Evolutionary conservation across 2,329 filamentous ascomycete genomes (phyloP).

Genomic region (Penicillium concentricum): DNA sequence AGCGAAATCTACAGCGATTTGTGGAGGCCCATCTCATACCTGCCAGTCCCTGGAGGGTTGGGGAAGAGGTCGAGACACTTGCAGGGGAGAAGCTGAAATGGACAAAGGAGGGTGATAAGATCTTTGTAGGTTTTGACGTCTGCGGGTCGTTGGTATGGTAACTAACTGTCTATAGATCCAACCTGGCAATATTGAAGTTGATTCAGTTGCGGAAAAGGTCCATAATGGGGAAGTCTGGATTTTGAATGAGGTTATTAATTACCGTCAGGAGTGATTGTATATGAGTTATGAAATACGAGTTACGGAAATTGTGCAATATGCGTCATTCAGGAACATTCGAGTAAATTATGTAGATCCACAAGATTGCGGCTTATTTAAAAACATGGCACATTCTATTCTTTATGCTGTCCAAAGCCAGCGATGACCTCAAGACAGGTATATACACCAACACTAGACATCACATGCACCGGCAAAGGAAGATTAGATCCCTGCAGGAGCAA

Average conservation of each 20-base stretch:
- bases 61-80: conserved; percentile 65
- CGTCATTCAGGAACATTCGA: background rate
- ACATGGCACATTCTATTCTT: conserved; percentile 8
- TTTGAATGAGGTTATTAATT: conserved; percentile 61
- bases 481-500: conserved; percentile 27
- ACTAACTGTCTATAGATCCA: conserved; percentile 45
- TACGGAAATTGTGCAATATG: conserved; percentile 1
- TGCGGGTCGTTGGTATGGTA: background rate
- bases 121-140: conserved; percentile 54
- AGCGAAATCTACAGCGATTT: conserved; percentile 73
- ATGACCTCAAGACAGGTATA: conserved; percentile 7
- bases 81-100: conserved; percentile 76
- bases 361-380: background rate
- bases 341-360: background rate
- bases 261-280: conserved; percentile 27
- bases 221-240: conserved; percentile 90
- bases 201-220: conserved; percentile 70
- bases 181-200: conserved; percentile 76
- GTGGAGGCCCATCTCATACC: conserved; percentile 82
- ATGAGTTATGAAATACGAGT: conserved; percentile 15
- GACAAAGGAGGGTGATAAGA: conserved; percentile 65
- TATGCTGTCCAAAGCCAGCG: conserved; percentile 9
- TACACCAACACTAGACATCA: conserved; percentile 7
- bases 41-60: conserved; percentile 70
- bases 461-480: background rate